These are phyloP conservation scores for Alternaria conjuncta DNA, from an alignment of 2,329 filamentous ascomycete species.

Conservation along the genomic window DNA sequence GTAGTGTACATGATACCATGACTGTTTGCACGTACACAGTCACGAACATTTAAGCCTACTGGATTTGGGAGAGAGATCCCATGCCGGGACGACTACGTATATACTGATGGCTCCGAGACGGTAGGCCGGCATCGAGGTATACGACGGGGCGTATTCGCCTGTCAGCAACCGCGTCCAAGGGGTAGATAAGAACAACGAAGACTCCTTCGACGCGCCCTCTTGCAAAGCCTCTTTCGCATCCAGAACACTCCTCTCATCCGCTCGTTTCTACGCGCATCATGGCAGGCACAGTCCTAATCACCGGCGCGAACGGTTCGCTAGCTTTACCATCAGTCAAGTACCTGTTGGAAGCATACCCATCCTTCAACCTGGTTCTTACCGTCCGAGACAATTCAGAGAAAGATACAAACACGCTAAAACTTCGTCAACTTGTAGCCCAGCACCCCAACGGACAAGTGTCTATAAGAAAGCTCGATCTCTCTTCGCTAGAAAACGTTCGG, in stretches of 20 bases:
- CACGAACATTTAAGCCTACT: background rate
- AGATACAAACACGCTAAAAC: conserved; percentile 26
- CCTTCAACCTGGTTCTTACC: conserved; percentile 20
- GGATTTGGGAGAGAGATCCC: background rate
- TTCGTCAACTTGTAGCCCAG: conserved; percentile 16
- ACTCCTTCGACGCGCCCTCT: background rate
- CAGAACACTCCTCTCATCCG: background rate
- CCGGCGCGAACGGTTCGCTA: conserved; percentile 35
- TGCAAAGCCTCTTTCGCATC: background rate
- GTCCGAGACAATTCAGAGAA: conserved; percentile 23
- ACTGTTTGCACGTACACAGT: background rate
- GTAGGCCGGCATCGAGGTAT: background rate
- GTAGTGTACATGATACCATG: background rate
- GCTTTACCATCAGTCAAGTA: conserved; percentile 25
- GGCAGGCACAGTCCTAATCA: conserved; percentile 7
- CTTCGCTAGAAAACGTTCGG: conserved; percentile 14
- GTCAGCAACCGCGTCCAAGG: background rate
- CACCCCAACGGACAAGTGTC: conserved; percentile 11
- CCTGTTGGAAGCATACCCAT: conserved; percentile 21
- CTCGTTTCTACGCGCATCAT: background rate
- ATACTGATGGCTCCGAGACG: background rate
- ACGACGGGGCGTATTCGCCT: background rate
- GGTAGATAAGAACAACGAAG: background rate
- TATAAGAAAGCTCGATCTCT: conserved; percentile 27
- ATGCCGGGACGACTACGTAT: background rate